These are phyloP conservation scores for Botrytis galanthina DNA, from an alignment of 2,329 filamentous ascomycete species.

Conservation along the genomic window DNA sequence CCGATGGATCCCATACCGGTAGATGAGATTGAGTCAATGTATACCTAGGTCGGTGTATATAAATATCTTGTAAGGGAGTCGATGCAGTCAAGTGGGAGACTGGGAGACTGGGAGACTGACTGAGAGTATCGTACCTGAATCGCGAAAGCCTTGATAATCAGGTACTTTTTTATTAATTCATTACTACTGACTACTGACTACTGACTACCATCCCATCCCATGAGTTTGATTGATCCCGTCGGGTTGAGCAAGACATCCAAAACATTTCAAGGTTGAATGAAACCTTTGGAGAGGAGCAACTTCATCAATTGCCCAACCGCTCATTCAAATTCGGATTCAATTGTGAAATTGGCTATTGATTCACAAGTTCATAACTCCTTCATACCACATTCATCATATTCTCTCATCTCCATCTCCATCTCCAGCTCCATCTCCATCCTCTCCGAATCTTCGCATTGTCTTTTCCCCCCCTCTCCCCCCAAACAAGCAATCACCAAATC, in stretches of 20 bases:
- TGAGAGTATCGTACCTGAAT: neutral
- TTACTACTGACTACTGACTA: too few species aligned
- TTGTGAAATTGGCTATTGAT: conserved; percentile 13
- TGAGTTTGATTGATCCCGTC: neutral
- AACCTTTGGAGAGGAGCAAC: conserved; percentile 12
- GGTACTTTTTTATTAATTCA: neutral
- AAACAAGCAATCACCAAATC: neutral
- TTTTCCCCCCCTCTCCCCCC: neutral
- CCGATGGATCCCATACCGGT: neutral
- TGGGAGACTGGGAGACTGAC: neutral
- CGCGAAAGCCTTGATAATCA: neutral
- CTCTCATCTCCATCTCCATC: neutral
- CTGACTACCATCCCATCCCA: too few species aligned
- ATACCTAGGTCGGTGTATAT: neutral
- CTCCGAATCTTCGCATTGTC: neutral
- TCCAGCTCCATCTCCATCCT: neutral
- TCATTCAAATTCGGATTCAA: neutral
- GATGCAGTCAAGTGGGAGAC: neutral
- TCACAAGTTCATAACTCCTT: neutral
- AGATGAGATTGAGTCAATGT: neutral
- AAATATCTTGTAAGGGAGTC: neutral
- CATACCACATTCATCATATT: neutral
- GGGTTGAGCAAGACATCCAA: conserved; percentile 9
- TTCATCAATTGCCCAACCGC: neutral
- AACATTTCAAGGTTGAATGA: conserved; percentile 11